phyloP scores from a whole-genome alignment of 306 rosid species.

The Castanea sativa region DNA sequence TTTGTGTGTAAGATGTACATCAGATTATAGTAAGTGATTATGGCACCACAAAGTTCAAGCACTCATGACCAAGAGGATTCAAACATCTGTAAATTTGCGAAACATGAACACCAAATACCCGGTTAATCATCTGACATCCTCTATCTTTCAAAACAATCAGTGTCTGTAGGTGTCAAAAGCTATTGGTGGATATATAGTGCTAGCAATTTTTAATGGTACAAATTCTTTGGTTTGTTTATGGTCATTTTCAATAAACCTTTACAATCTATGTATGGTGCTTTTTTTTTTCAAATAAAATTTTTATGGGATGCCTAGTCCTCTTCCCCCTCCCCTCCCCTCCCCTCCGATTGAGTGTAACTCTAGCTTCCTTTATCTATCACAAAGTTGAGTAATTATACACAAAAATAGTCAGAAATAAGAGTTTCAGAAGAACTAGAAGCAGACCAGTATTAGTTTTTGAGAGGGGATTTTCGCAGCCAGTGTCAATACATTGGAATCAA shows the following conservation, averaged over 20 bases:
- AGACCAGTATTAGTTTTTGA: not conserved
- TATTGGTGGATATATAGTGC: not conserved
- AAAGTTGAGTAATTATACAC: not conserved
- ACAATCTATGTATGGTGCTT: not conserved
- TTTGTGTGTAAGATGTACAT: not conserved
- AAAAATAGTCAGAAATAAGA: not conserved
- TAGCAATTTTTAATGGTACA: not conserved
- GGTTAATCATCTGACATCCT: not conserved
- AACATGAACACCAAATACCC: not conserved
- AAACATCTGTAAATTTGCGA: not conserved
- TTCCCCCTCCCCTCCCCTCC: not conserved
- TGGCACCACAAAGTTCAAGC: not conserved
- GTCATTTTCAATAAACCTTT: not conserved
- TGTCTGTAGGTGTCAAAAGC: not conserved
- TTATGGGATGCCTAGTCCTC: not conserved
- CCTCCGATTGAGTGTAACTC: not conserved
- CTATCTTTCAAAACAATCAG: not conserved
- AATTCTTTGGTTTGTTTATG: not conserved
- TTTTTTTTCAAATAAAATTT: not conserved
- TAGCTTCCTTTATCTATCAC: not conserved
- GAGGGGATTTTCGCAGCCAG: not conserved
- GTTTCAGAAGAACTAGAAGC: not conserved
- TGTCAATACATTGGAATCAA: not conserved
- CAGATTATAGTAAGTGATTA: not conserved
- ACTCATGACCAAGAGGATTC: not conserved